These are phyloP conservation scores for Eucalyptus camaldulensis DNA, from an alignment of 345 rosid genomes.

Conservation along the genomic window DNA sequence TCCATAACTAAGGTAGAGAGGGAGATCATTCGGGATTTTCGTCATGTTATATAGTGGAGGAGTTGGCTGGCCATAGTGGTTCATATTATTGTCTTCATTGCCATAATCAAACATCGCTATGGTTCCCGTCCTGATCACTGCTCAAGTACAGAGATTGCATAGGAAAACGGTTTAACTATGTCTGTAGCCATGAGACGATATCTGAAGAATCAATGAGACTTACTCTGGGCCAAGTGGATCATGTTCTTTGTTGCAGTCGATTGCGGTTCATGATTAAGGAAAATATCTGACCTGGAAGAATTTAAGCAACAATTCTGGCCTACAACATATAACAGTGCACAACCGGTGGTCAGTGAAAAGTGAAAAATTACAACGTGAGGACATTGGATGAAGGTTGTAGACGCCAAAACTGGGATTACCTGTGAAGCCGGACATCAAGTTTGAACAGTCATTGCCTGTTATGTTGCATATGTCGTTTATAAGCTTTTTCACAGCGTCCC, in stretches of 20 bases:
- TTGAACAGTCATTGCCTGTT: conserved; percentile 6
- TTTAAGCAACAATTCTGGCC: conserved; percentile 25
- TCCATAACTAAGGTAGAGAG: conserved; percentile 34
- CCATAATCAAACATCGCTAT: conserved; percentile 39
- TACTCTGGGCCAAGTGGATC: conserved; percentile 30
- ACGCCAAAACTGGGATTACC: background rate
- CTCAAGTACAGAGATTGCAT: background rate
- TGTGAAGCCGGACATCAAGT: conserved; percentile 8
- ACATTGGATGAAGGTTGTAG: background rate
- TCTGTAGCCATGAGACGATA: background rate
- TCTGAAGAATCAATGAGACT: background rate
- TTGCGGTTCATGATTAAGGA: conserved; percentile 13
- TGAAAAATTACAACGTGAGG: background rate
- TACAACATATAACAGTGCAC: background rate
- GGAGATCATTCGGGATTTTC: conserved; percentile 28
- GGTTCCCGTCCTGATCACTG: conserved; percentile 33
- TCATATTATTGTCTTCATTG: conserved; percentile 16
- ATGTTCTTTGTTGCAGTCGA: conserved; percentile 25
- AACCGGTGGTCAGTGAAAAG: background rate
- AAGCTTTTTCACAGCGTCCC: conserved; percentile 8
- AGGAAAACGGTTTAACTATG: background rate
- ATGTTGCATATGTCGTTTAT: conserved; percentile 1
- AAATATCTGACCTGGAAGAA: background rate
- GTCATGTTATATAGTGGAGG: conserved; percentile 39
- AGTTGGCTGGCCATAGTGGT: conserved; percentile 29